Evolutionary conservation across 2,329 filamentous ascomycete species (phyloP).

Genomic region (Phaeosphaeriaceae sp.): DNA sequence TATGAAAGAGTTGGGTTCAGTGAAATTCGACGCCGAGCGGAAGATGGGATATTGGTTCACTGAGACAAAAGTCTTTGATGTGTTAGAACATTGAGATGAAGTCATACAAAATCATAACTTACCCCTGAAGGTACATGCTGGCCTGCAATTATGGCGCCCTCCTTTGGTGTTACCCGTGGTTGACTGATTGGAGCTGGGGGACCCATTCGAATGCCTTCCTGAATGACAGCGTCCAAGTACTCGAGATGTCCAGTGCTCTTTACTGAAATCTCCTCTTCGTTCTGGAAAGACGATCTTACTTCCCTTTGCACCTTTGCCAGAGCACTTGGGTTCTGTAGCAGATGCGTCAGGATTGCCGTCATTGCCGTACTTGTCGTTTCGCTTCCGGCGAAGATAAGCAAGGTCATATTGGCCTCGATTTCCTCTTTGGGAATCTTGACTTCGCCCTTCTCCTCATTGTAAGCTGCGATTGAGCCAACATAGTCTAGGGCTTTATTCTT

Average conservation of each 20-base stretch:
- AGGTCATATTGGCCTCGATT: conserved; percentile 41
- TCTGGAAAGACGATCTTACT: conserved; percentile 21
- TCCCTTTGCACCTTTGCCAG: conserved; percentile 20
- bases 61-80: conserved; percentile 23
- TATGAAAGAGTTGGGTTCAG: conserved; percentile 29
- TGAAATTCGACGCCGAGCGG: conserved; percentile 35
- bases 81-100: too few species aligned
- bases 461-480: conserved; percentile 31
- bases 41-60: conserved; percentile 35
- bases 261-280: conserved; percentile 23
- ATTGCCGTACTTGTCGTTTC: conserved; percentile 51
- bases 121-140: conserved; percentile 21
- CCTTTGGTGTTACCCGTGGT: conserved; percentile 18
- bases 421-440: conserved; percentile 33
- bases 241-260: conserved; percentile 16
- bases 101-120: too few species aligned
- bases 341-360: conserved; percentile 38
- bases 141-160: conserved; percentile 22
- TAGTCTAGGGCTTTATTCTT: conserved; percentile 32
- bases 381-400: conserved; percentile 50
- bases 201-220: conserved; percentile 39
- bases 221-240: conserved; percentile 33
- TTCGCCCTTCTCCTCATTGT: conserved; percentile 31
- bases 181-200: conserved; percentile 23
- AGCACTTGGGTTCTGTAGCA: conserved; percentile 25